phyloP scores from a whole-genome alignment of 192 early-diverging fungal species.

The Linnemannia elongata region DNA sequence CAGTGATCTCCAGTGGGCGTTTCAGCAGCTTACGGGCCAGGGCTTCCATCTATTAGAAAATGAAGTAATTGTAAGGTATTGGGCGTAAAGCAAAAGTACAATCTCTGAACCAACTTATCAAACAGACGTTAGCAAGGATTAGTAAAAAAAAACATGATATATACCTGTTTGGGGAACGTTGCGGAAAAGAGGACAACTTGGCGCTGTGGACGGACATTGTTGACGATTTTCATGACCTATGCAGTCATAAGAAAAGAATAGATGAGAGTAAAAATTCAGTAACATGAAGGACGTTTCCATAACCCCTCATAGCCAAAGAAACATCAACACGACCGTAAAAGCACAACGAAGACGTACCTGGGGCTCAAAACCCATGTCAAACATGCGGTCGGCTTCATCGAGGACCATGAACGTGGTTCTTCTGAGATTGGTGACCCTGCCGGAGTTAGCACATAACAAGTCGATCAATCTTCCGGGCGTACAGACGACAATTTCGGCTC shows the following conservation, averaged over 20 bases:
- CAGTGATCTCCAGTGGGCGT: slow-evolving; percentile 93
- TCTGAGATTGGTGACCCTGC: slow-evolving; percentile 87
- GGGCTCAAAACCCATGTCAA: slow-evolving; percentile 99
- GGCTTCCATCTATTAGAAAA: slow-evolving; percentile 82
- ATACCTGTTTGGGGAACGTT: slow-evolving; percentile 91
- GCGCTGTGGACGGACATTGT: slow-evolving; percentile 87
- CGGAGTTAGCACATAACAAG: slow-evolving; percentile 87
- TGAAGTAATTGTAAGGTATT: neutral
- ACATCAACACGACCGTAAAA: neutral
- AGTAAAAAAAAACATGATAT: neutral
- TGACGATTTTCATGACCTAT: slow-evolving; percentile 94
- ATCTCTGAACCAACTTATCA: neutral
- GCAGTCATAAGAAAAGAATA: neutral
- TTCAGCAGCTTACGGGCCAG: slow-evolving; percentile 92
- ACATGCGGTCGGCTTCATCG: slow-evolving; percentile 98
- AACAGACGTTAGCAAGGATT: neutral
- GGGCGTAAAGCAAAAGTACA: neutral
- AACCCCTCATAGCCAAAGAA: neutral
- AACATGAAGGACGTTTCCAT: too few relatives aligned
- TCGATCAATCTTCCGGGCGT: slow-evolving; percentile 95
- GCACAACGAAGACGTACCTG: slow-evolving; percentile 65
- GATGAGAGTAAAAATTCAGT: neutral
- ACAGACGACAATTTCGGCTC: slow-evolving; percentile 93
- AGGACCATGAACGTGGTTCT: slow-evolving; percentile 96
- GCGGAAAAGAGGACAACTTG: slow-evolving; percentile 95